phyloP scores from a whole-genome alignment of 352 stramenopile species.

The Sclerospora graminicola region DNA sequence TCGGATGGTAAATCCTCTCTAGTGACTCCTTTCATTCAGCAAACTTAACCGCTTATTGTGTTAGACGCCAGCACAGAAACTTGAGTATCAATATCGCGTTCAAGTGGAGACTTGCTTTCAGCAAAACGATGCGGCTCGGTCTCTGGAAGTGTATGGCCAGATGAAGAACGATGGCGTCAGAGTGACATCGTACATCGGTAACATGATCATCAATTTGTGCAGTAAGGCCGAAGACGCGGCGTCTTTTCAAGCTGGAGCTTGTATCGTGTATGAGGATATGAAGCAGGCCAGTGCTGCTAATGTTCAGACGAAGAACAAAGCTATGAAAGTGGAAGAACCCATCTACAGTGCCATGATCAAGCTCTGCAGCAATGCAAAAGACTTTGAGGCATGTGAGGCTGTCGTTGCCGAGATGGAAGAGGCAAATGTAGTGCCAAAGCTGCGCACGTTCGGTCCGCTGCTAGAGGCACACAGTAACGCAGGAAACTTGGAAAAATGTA shows the following conservation, averaged over 20 bases:
- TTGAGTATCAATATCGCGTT: conserved; percentile 27
- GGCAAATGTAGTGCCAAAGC: conserved; percentile 37
- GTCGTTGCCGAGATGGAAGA: conserved; percentile 46
- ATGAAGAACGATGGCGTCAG: conserved; percentile 31
- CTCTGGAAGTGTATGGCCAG: conserved; percentile 38
- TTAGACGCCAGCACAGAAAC: conserved; percentile 35
- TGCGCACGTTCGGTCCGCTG: conserved; percentile 65
- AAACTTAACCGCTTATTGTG: background rate
- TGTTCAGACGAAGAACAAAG: conserved; percentile 11
- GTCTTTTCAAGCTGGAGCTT: conserved; percentile 28
- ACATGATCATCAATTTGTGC: conserved; percentile 52
- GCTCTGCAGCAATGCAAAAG: conserved; percentile 45
- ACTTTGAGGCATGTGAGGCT: conserved; percentile 40
- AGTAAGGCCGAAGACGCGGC: conserved; percentile 31
- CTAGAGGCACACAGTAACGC: conserved; percentile 45
- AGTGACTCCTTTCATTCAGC: background rate
- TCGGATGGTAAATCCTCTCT: conserved; percentile 26
- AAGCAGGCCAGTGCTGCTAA: conserved; percentile 20
- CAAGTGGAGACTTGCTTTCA: conserved; percentile 35
- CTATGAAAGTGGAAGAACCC: conserved; percentile 32
- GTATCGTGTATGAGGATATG: conserved; percentile 60
- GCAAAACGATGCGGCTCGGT: conserved; percentile 25
- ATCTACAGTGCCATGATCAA: conserved; percentile 73
- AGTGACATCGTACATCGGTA: conserved; percentile 39
- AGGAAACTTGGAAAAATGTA: conserved; percentile 44